A percentile compares a stretch with the other conserved stretches of the same genome.
Conservation (phyloP, 2,329 filamentous ascomycete genomes). For the Bipolaris gigantea region DNA sequence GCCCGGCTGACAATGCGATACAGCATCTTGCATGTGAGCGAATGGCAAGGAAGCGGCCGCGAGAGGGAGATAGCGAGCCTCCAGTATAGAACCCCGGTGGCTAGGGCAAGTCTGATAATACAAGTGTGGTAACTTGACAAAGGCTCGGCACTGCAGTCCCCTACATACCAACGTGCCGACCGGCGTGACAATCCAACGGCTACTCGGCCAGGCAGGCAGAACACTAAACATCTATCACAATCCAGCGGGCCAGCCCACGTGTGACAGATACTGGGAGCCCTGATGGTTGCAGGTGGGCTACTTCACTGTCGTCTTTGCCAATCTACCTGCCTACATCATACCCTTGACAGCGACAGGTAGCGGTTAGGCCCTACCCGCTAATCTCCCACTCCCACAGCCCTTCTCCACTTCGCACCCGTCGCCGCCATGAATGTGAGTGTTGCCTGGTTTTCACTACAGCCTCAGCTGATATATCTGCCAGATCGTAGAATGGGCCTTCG, state of each 20-base stretch:
- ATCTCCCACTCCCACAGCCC: constrained; percentile 4
- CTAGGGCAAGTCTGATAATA: neutral
- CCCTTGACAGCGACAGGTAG: neutral
- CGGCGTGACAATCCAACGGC: constrained; percentile 6
- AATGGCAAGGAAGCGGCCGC: neutral
- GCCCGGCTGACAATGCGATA: constrained; percentile 5
- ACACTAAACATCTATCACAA: constrained; percentile 6
- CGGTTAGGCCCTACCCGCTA: constrained; percentile 6
- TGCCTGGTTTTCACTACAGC: neutral
- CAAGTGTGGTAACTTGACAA: neutral
- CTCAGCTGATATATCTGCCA: neutral
- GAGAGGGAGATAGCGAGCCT: neutral
- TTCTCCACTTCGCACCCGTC: constrained; percentile 13
- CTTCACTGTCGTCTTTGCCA: neutral
- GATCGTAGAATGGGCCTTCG: constrained; percentile 98
- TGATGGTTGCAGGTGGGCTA: neutral
- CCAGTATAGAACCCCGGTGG: neutral
- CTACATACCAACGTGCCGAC: neutral
- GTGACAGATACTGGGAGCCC: neutral
- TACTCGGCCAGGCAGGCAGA: constrained; percentile 5
- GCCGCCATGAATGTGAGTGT: constrained; percentile 52
- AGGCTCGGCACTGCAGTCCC: constrained; percentile 11
- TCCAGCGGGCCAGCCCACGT: neutral
- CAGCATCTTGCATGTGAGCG: constrained; percentile 3
- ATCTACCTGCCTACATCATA: neutral